Evolutionary conservation across 2,329 filamentous ascomycete species (phyloP), one percentile per base, ranked within the genome.

Genomic region (Sporothrix phasma): DNA sequence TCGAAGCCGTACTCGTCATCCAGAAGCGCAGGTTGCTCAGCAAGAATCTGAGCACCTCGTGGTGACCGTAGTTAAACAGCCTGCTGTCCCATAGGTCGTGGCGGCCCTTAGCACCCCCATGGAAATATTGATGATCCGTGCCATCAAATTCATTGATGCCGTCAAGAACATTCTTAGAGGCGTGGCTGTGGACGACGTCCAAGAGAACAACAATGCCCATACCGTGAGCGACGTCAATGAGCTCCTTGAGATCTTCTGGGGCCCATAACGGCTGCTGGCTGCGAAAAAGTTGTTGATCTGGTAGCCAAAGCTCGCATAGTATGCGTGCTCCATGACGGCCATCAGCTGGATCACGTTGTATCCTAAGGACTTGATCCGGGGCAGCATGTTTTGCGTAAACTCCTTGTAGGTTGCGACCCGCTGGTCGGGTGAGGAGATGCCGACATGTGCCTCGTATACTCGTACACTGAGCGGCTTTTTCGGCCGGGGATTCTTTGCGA

Each of bases 281-380:
- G 94, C 94, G 71, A 97, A 99, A 81, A 99, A 99, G 76, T 89
- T 97, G 80, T 97, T 99, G 77, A 99, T 86, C 76, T 99, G 94
- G 76, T 99, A 99, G 54, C 94, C 94, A 71, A 99, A 99, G 73
- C 93, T 97, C 71, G 94, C 94, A 74, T 99, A 99, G 81, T 99
- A 99, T 59, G 94, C 94, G 76, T 99, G 94, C 74, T 99, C 94
- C 93, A 99, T 99, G 73, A 99, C 83, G 53, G 94, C 94, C 94
- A 99, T 99, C 68, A 99, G 81, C 74, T 99, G 94, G 69, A 99
- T 97, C 63, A 92, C 89, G 73, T 99, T 97, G 80, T 99, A 99
- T 46, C 93, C 94, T 49, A 97, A 80, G 68, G 86, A 80, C 73
- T 92, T 88, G 77, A 99, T 97, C 65, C 93, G 85, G 17, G 93